These are phyloP conservation scores for Rhododendron mucronatum DNA, from an alignment of 148 eudicot species.

Conservation along the genomic window DNA sequence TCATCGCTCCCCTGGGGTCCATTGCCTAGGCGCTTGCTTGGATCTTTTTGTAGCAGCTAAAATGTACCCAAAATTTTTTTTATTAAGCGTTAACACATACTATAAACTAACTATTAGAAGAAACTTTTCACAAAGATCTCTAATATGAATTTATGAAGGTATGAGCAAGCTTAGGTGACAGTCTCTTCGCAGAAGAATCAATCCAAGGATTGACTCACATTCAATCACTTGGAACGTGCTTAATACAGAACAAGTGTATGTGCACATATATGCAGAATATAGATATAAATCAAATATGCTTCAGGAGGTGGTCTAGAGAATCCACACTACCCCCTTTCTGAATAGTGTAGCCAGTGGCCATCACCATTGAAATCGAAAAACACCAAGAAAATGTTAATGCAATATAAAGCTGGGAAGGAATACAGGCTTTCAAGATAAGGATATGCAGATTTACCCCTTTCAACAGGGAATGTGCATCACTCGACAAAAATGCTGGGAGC, in stretches of 20 bases:
- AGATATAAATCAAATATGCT: neutral
- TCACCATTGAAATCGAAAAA: neutral
- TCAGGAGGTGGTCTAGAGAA: neutral
- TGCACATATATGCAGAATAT: neutral
- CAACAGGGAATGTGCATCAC: slow-evolving; percentile 58
- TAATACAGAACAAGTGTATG: neutral
- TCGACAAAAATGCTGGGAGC: slow-evolving; percentile 49
- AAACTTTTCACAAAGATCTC: neutral
- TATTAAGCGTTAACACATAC: neutral
- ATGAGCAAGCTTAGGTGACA: neutral
- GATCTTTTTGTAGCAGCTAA: slow-evolving; percentile 43
- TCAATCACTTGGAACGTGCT: neutral
- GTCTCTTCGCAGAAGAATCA: neutral
- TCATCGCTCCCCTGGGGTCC: slow-evolving; percentile 27
- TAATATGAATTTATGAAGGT: neutral
- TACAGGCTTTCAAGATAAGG: neutral
- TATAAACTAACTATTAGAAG: neutral
- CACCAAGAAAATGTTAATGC: neutral
- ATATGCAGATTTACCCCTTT: slow-evolving; percentile 34
- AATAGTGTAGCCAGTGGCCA: neutral
- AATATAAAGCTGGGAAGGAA: neutral
- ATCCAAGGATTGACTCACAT: neutral
- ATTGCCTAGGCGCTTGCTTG: slow-evolving; percentile 43
- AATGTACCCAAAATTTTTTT: neutral
- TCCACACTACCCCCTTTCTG: neutral